These are phyloP conservation scores for Mucor velutinosus DNA, from an alignment of 371 early-diverging fungal species.

Conservation along the genomic window DNA sequence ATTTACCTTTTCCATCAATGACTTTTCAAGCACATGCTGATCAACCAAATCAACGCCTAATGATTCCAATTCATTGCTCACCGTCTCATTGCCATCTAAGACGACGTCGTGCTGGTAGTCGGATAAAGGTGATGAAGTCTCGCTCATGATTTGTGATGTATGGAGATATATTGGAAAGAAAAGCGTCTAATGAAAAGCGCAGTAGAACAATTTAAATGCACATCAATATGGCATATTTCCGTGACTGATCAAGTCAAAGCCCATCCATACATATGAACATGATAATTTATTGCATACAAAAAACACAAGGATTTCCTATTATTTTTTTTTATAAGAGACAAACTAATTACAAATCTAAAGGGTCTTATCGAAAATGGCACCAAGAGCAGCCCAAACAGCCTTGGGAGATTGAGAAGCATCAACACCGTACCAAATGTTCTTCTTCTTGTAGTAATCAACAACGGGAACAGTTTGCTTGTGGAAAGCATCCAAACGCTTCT, in stretches of 20 bases:
- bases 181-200: neutral
- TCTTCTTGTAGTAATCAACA: conserved; percentile 93
- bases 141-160: conserved; percentile 1
- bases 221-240: neutral
- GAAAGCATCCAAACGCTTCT: conserved; percentile 93
- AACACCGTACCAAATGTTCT: conserved; percentile 89
- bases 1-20: conserved; percentile 64
- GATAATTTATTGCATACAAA: neutral
- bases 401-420: conserved; percentile 93
- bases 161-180: conserved; percentile 2
- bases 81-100: conserved; percentile 1
- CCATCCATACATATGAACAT: neutral
- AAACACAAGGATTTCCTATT: neutral
- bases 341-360: conserved; percentile 43
- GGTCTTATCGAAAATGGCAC: conserved; percentile 82
- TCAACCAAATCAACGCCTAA: conserved; percentile 65
- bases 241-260: neutral
- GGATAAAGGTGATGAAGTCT: conserved; percentile 5
- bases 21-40: conserved; percentile 63
- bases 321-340: neutral
- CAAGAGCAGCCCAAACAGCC: conserved; percentile 89
- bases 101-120: neutral
- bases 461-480: conserved; percentile 97
- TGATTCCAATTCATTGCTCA: conserved; percentile 22
- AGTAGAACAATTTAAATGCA: neutral